Base-by-base conservation (phyloP, 108 stramenopile species). In the Nitzschia sp. region DNA sequence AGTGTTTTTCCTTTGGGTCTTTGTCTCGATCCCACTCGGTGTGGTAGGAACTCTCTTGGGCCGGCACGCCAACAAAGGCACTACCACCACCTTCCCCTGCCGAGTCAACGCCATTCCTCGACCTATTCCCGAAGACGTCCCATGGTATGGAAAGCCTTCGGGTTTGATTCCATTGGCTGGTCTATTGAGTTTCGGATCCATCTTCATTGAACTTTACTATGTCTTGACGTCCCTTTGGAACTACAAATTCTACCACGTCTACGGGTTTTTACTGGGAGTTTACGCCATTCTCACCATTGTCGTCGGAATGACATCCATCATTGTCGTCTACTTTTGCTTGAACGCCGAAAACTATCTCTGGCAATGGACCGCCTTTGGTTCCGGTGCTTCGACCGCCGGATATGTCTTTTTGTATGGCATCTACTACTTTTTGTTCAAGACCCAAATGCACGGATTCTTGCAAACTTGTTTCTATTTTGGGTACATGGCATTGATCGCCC, bases 221-320 rank as follows among this genome's bases (percentile, higher is more conserved):
- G 86, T 97, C 32, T 78, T 96, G 80, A 95, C 95, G 25, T 91
- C 88, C 9, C 82, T 95, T 45, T 97, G 97, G 95, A 92, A 91
- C 75, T 98, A 98, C 95, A 97, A 96, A 85, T 97, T 97, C 78
- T 99, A 99, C 85, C 97, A 97, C 74, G 98, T 99, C 32, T 99
- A 97, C 73, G 97, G 97, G 46, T 99, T 98, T 75, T 69, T 99
- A 58, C 80, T 98, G 68, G 90, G 97, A 31, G 98, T 98, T 6
- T 96, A 96, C 73, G 73, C 80, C 56, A 99, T 99, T 65, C 88
- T 99, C 52, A 82, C 83, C 17, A 85, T 98, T 61, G 98, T 99
- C 27, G 93, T 96, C 1, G 88, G 95, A 34, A 96, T 97, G 90
- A 96, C 96, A 27, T 92, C 95, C 46, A 91, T 99, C 68, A 97